Evolutionary conservation across 2,329 filamentous ascomycete genomes (phyloP).

Genomic region (Fusarium devonianum): DNA sequence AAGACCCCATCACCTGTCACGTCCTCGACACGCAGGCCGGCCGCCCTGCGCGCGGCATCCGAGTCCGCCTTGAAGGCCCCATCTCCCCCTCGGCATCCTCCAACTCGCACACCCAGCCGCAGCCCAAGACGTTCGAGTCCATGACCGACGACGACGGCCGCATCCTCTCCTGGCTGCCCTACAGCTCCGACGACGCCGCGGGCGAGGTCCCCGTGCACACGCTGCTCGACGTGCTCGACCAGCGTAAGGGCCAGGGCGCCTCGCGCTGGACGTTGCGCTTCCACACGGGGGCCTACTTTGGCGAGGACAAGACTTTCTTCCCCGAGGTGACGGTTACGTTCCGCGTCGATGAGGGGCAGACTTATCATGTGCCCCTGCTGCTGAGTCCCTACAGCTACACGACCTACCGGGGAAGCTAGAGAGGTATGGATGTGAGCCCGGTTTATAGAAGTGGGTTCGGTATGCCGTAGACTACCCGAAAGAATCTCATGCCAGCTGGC

Average conservation of each 20-base stretch:
- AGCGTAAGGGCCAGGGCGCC: constrained; percentile 49
- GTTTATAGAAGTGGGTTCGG: too few relatives aligned
- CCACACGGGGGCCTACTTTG: constrained; percentile 76
- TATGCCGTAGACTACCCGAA: too few relatives aligned
- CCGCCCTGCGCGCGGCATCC: constrained; percentile 70
- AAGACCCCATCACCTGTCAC: constrained; percentile 83
- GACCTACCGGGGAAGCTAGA: constrained; percentile 79
- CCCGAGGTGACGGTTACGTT: constrained; percentile 65
- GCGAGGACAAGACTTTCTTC: constrained; percentile 66
- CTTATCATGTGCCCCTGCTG: constrained; percentile 82
- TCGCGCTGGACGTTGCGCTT: constrained; percentile 75
- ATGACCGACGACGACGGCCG: constrained; percentile 79
- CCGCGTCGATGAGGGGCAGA: constrained; percentile 63
- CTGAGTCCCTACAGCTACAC: constrained; percentile 82
- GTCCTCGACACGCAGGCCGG: constrained; percentile 83
- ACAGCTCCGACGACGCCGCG: constrained; percentile 56
- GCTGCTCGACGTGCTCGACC: constrained; percentile 62
- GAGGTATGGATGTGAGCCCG: too few relatives aligned
- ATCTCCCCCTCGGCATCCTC: constrained; percentile 41
- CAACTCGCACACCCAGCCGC: constrained; percentile 26
- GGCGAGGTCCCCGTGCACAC: constrained; percentile 66
- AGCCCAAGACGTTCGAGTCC: constrained; percentile 65
- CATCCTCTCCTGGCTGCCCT: constrained; percentile 72
- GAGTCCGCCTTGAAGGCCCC: constrained; percentile 68
- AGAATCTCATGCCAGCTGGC: too few relatives aligned